Conservation (phyloP, 768 basidiomycete genomes). For the Xerocomus potaroensis region DNA sequence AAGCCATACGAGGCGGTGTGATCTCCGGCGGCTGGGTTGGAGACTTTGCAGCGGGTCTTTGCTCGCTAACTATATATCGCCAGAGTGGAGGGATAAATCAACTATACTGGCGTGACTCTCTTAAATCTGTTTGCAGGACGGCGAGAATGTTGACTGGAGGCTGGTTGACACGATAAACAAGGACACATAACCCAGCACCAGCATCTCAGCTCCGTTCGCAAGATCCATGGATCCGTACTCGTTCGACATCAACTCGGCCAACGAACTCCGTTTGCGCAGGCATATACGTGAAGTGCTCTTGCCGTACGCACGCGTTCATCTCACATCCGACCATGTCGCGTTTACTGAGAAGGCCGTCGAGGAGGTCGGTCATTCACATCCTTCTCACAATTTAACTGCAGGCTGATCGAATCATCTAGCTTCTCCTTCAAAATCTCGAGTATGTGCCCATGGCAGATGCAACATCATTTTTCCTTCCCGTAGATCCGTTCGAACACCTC, state of each 20-base stretch:
- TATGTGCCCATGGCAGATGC: conserved; percentile 47
- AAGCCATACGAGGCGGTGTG: conserved; percentile 12
- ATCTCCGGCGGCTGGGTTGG: too few species aligned
- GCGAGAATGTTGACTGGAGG: too few species aligned
- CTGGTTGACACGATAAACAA: background rate
- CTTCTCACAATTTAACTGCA: background rate
- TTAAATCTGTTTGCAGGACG: too few species aligned
- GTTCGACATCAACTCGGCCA: conserved; percentile 16
- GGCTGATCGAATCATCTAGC: conserved; percentile 28
- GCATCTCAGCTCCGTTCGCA: too few species aligned
- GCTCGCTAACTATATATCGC: too few species aligned
- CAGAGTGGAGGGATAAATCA: too few species aligned
- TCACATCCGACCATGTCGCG: conserved; percentile 51
- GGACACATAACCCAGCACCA: too few species aligned
- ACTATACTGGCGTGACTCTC: too few species aligned
- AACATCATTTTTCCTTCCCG: conserved; percentile 46
- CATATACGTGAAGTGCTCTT: conserved; percentile 56
- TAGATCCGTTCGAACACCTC: conserved; percentile 51
- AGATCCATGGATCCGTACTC: conserved; percentile 15
- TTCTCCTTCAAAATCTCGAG: conserved; percentile 38
- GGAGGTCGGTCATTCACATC: conserved; percentile 32
- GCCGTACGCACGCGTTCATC: conserved; percentile 49
- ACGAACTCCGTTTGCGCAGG: conserved; percentile 23
- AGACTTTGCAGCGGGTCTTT: too few species aligned
- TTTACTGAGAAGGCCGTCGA: conserved; percentile 49